Base-by-base conservation (phyloP, 306 rosid species). In the Corylus heterophylla region DNA sequence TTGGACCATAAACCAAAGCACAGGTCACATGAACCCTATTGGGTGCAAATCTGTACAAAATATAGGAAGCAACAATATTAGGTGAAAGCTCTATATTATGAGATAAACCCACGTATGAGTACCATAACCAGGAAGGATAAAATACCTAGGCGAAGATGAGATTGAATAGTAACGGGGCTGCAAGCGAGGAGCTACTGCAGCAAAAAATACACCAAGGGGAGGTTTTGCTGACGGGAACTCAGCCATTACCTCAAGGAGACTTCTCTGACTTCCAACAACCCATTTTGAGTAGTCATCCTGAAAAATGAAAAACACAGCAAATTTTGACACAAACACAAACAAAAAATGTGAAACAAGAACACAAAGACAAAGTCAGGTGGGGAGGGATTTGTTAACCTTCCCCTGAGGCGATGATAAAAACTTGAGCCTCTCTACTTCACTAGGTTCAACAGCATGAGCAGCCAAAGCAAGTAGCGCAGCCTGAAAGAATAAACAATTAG, bases 261-360 rank as follows among this genome's bases (percentile, higher is more conserved):
- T 96, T 87, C 98, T 90, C 79, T 93, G 99, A 86, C 96, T 90
- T 71, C 89, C 94, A 86, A 85, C 87, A 61, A 96, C 83, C 98
- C 99, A 91, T 83, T 96, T 91, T 70, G 97, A 83, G 85, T 93
- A 96, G 85, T 96, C 99, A 85, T 93, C 99, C 98, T 96, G 78
- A 50, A 78, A 9, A 80, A 55, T 42, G 74, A 80, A 77, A 84
- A 64, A 73, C 74, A 27, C 42, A 52, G 54, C 29, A 67, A 61
- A 29, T 76, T 77, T 52, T 69, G 37, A 37, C 76, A 75, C 49
- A 39, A n/a, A 39, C 29, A 58, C 27, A 61, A 58, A 76, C 49
- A 2, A 62, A 59, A 7, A 22, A n/a, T 8, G 52, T 9, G 47
- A 25, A 54, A 56, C 44, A 62, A 48, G 61, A 79, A 45, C 66